Evolutionary conservation across 177 flowering plant species (phyloP).

Genomic region (Telopea speciosissima): DNA sequence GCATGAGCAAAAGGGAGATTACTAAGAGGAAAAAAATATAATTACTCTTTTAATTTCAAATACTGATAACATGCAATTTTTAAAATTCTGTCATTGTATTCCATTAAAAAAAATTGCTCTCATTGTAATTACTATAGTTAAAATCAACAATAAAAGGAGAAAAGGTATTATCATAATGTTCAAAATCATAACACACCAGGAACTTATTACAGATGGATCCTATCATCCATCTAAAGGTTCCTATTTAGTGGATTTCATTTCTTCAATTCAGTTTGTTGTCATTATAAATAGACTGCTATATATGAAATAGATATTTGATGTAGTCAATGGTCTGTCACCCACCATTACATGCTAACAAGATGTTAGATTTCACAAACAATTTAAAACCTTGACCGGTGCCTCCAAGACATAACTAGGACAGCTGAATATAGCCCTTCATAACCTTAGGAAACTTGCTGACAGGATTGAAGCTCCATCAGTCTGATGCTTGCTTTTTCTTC

Average conservation of each 20-base stretch:
- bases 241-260: no score
- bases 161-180: no score
- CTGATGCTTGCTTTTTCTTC: neutral
- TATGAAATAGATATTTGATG: neutral
- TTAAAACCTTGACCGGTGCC: neutral
- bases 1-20: neutral
- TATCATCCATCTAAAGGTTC: no score
- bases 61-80: no score
- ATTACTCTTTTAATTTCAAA: neutral
- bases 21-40: no score
- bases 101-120: no score
- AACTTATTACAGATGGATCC: no score
- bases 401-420: neutral
- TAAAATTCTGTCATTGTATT: no score
- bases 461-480: neutral
- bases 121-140: no score
- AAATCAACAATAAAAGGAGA: no score
- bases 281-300: no score
- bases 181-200: no score
- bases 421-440: neutral
- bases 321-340: neutral
- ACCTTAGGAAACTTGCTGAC: neutral
- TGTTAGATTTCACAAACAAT: neutral
- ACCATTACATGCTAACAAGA: neutral
- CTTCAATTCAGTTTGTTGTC: neutral